phyloP scores from a whole-genome alignment of 116 monocot species.

The Posidonia oceanica region DNA sequence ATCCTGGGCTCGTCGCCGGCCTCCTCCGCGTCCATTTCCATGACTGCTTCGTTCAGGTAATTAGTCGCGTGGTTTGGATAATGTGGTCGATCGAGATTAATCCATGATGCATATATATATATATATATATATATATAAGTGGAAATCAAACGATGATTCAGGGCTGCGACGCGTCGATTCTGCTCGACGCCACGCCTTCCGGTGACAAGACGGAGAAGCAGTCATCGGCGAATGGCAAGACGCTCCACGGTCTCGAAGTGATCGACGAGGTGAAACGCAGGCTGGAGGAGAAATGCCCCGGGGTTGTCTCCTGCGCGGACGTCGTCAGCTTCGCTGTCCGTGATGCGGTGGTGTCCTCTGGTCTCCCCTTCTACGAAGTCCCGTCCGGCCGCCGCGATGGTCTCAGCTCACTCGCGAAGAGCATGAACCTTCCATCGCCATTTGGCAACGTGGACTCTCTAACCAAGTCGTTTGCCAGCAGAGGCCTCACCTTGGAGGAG shows the following conservation, averaged over 20 bases:
- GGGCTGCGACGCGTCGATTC: constrained; percentile 16
- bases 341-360: constrained; percentile 6
- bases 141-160: neutral
- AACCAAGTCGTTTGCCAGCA: neutral
- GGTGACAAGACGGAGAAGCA: constrained; percentile 27
- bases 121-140: neutral
- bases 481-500: constrained; percentile 13
- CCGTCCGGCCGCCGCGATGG: constrained; percentile 16
- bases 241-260: constrained; percentile 9
- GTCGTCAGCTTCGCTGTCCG: constrained; percentile 10
- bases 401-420: neutral
- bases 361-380: constrained; percentile 11
- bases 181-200: constrained; percentile 4
- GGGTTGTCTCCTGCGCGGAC: constrained; percentile 9
- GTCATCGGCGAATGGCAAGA: constrained; percentile 14
- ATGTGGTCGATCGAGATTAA: too few species aligned
- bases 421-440: constrained; percentile 8
- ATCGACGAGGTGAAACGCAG: constrained; percentile 6
- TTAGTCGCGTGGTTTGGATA: neutral
- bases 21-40: constrained; percentile 65
- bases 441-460: neutral
- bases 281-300: neutral
- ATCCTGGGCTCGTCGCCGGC: constrained; percentile 20
- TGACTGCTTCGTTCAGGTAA: constrained; percentile 57
- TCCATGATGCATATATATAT: neutral